Base-by-base conservation (phyloP, 2,329 filamentous ascomycete genomes). In the Botryotinia calthae region DNA sequence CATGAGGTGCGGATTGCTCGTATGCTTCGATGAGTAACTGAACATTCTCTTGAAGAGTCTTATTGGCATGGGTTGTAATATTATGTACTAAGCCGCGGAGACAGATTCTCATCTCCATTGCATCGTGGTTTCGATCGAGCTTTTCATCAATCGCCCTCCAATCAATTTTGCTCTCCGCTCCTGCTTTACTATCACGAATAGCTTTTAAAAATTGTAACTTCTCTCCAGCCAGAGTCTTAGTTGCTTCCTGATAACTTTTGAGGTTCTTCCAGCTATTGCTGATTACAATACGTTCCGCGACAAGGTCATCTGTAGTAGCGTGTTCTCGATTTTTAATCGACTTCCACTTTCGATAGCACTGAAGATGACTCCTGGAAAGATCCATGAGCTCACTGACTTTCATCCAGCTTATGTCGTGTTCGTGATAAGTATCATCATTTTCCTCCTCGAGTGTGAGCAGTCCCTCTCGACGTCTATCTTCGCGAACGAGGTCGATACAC, bases 281-380 rank as follows among this genome's bases (percentile, higher is more conserved):
- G 54, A 81, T 79, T n/a, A 71, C 42, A 69, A 74, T 58, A 25
- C 70, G 65, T 51, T 72, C 34, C 73, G 68, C 40, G 72, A 73
- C 46, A 58, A 62, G 54, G 56, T 77, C 76, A 28, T 77, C 72
- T 18, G 64, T 74, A 34, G 77, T 75, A 67, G 74, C 65, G 61
- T 73, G 74, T 31, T 80, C 78, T 22, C 77, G 74, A n/a, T 80
- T 78, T 69, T 82, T 81, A 28, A 89, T 76, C 42, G 83, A 80
- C 73, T 87, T 87, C 89, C 90, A 94, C 79, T 94, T 94, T 40
- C 85, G 85, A 40, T 86, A 84, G 79, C 91, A 93, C 79, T 93
- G 91, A 37, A 92, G 85, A 4, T 89, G 86, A 74, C 87, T 91
- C 62, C 92, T 85, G 14, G 84, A 88, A 65, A 85, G 83, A 22